Base-by-base conservation (phyloP, 495 filamentous ascomycete species). In the Mycothermus thermophilus region DNA sequence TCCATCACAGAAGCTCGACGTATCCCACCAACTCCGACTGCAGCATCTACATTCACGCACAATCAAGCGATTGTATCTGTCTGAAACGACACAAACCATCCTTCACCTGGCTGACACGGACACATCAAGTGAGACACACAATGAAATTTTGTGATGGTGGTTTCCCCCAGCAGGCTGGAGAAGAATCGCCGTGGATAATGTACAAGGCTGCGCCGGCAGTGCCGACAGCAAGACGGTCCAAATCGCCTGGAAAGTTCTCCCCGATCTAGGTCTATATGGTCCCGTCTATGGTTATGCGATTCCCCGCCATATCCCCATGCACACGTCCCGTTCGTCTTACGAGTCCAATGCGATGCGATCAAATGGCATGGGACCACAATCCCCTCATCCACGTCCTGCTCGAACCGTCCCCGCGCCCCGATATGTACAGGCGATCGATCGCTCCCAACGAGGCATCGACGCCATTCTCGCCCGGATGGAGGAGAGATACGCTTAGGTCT, bases 261-360 rank as follows among this genome's bases (percentile, higher is more conserved):
- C 51, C 48, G 43, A 50, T 57, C 51, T 57, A 54, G 51, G 50
- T 51, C 45, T 54, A 51, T 52, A 48, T 43, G 45, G 35, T 47
- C 48, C 48, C 54, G 48, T 57, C 54, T 55, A 57, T 54, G 42
- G 34, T 48, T 44, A 30, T 49, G 45, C 35, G 46, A 52, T 47
- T 54, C 45, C 50, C 51, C 50, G 47, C 52, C 48, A 40, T 45
- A 48, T 40, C 43, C 40, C 40, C 44, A 52, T 55, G 44, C 43
- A 50, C 54, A 43, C 46, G 38, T 32, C 45, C n/a, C 43, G 25
- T 33, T 43, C 48, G 41, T 43, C 37, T 35, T 27, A 38, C 42
- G 20, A 35, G 40, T 42, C n/a, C 35, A 36, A 32, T 37, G 48
- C 48, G 40, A 44, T 36, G 29, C 32, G 41, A 40, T 39, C 8